A percentile compares a stretch with the other conserved stretches of the same genome.
Evolutionary conservation across 1,284 basidiomycete genomes (phyloP).

Genomic region (Moesziomyces antarcticus): DNA sequence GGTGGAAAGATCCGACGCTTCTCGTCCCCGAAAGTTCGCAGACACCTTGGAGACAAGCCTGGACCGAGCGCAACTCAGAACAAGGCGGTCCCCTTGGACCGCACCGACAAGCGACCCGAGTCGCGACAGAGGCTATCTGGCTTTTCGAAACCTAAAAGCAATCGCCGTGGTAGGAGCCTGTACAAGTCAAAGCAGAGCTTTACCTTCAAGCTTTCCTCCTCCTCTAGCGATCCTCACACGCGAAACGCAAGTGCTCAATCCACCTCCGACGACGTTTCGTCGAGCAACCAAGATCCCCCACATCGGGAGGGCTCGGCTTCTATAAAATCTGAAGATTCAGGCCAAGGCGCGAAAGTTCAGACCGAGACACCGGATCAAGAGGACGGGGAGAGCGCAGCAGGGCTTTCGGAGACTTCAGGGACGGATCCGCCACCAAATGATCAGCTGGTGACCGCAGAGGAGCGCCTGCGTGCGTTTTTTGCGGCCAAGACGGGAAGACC

Average conservation of each 20-base stretch:
- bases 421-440: background rate
- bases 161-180: background rate
- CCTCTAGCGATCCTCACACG: too few relatives aligned
- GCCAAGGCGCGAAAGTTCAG: too few relatives aligned
- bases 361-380: too few relatives aligned
- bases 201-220: too few relatives aligned
- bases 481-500: background rate
- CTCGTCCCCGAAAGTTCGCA: too few relatives aligned
- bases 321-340: too few relatives aligned
- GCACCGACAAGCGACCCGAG: background rate
- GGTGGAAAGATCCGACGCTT: too few relatives aligned
- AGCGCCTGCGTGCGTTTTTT: slow-evolving; percentile 14
- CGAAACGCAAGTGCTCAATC: too few relatives aligned
- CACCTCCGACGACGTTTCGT: too few relatives aligned
- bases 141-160: background rate
- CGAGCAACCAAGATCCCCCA: too few relatives aligned
- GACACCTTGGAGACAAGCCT: too few relatives aligned
- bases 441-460: slow-evolving; percentile 10
- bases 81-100: background rate
- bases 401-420: background rate
- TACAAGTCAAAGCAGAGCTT: background rate
- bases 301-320: too few relatives aligned
- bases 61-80: background rate
- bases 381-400: background rate
- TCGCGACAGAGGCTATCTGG: background rate